Conservation (phyloP, 257 asterid species). For the Apocynum venetum region DNA sequence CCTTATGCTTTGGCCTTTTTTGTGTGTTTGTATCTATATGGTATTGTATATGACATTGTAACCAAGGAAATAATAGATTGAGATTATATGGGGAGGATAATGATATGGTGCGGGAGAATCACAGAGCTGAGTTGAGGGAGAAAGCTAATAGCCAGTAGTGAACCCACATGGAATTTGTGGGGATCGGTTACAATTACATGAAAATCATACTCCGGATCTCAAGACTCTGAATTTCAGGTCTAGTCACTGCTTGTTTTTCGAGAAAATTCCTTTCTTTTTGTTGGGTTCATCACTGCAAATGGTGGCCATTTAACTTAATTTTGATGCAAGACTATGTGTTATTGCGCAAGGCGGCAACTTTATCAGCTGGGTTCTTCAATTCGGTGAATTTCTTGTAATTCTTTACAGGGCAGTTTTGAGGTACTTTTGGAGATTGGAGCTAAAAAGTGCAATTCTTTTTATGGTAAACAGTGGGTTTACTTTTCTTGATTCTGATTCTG, state of each 20-base stretch:
- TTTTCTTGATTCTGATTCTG: conserved; percentile 33
- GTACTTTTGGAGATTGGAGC: conserved; percentile 26
- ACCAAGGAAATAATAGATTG: conserved; percentile 18
- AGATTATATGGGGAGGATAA: conserved; percentile 30
- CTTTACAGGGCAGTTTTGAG: conserved; percentile 21
- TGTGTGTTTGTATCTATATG: conserved; percentile 59
- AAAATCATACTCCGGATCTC: conserved; percentile 62
- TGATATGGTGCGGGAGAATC: conserved; percentile 22
- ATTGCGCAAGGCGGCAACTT: conserved; percentile 36
- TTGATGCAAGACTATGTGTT: conserved; percentile 6
- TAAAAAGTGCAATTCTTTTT: conserved; percentile 26
- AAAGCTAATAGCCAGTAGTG: conserved; percentile 8
- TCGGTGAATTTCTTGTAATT: conserved; percentile 18
- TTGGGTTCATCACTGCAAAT: conserved; percentile 16
- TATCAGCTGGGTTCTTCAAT: conserved; percentile 31
- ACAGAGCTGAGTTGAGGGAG: conserved; percentile 10
- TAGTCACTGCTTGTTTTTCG: conserved; percentile 36
- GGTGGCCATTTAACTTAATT: conserved; percentile 18
- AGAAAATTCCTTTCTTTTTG: conserved; percentile 34
- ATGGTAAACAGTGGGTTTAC: conserved; percentile 23
- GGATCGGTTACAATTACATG: conserved; percentile 35
- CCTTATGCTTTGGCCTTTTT: conserved; percentile 54
- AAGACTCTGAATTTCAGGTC: conserved; percentile 49
- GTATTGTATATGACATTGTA: conserved; percentile 20
- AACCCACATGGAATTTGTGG: conserved; percentile 41